Evolutionary conservation across 768 basidiomycete species (phyloP).

Genomic region (Leccinum variicolor): DNA sequence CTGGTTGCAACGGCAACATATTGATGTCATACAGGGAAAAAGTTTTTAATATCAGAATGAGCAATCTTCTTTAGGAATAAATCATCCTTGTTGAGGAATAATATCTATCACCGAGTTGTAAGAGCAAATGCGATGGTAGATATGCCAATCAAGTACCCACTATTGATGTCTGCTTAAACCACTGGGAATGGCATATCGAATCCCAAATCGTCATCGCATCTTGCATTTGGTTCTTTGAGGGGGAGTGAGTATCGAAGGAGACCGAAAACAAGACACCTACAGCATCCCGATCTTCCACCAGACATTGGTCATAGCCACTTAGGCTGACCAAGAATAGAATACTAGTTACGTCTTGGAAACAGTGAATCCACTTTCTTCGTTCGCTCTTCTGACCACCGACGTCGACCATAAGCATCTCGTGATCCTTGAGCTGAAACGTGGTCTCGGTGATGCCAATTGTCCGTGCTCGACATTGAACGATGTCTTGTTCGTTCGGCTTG

Average conservation of each 20-base stretch:
- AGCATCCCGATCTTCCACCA: slow-evolving; percentile 89
- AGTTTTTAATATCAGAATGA: slow-evolving; percentile 80
- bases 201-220: slow-evolving; percentile 99
- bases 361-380: slow-evolving; percentile 91
- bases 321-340: slow-evolving; percentile 90
- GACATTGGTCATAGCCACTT: slow-evolving; percentile 91
- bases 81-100: slow-evolving; percentile 95
- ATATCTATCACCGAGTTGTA: slow-evolving; percentile 50
- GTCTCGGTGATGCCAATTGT: slow-evolving; percentile 93
- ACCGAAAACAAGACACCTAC: slow-evolving; percentile 41
- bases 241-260: not conserved
- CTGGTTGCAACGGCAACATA: not conserved
- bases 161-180: slow-evolving; percentile 93
- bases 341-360: slow-evolving; percentile 92
- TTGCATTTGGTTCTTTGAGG: slow-evolving; percentile 90
- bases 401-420: slow-evolving; percentile 91
- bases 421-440: slow-evolving; percentile 70
- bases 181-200: slow-evolving; percentile 95
- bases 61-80: slow-evolving; percentile 83
- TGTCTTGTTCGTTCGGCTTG: slow-evolving; percentile 80
- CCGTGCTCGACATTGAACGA: slow-evolving; percentile 79
- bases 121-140: not conserved
- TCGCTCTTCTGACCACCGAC: slow-evolving; percentile 94
- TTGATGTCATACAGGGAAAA: slow-evolving; percentile 69
- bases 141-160: slow-evolving; percentile 40